A percentile compares a stretch with the other conserved stretches of the same genome.
phyloP scores from a whole-genome alignment of 1,284 basidiomycete genomes.

The Leccinum variabile region DNA sequence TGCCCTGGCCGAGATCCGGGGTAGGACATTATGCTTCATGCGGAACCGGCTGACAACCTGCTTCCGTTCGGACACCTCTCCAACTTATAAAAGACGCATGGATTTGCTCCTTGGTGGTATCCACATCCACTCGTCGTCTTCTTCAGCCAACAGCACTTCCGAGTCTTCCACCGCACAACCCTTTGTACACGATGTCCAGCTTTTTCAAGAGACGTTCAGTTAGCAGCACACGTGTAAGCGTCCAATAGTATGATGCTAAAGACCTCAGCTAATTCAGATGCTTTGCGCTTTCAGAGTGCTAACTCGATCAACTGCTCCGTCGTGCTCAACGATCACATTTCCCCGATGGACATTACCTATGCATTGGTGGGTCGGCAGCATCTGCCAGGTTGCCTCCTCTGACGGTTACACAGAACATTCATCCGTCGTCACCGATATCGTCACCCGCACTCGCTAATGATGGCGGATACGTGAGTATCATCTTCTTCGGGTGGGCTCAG shows the following conservation, averaged over 20 bases:
- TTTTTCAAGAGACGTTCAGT: constrained; percentile 28
- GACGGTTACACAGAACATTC: constrained; percentile 11
- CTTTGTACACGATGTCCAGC: constrained; percentile 18
- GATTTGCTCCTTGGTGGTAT: not conserved
- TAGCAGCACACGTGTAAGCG: constrained; percentile 20
- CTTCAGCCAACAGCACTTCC: not conserved
- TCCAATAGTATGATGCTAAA: not conserved
- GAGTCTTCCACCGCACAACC: not conserved
- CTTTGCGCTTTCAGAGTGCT: constrained; percentile 14
- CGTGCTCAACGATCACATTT: constrained; percentile 12
- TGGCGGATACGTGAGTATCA: constrained; percentile 21
- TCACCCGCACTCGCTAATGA: constrained; percentile 3
- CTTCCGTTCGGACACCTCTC: not conserved
- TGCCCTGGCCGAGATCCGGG: constrained; percentile 13
- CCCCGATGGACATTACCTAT: constrained; percentile 24
- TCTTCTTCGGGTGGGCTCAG: not conserved
- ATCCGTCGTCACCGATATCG: constrained; percentile 12
- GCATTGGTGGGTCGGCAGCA: constrained; percentile 20
- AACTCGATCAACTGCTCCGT: constrained; percentile 22
- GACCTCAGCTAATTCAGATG: not conserved
- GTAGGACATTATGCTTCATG: constrained; percentile 1
- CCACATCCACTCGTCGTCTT: not conserved
- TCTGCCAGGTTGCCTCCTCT: not conserved
- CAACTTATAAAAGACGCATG: constrained; percentile 22
- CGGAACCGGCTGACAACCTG: constrained; percentile 1